Evolutionary conservation across 2,329 filamentous ascomycete genomes (phyloP).

Genomic region (Xylariaceae sp.): DNA sequence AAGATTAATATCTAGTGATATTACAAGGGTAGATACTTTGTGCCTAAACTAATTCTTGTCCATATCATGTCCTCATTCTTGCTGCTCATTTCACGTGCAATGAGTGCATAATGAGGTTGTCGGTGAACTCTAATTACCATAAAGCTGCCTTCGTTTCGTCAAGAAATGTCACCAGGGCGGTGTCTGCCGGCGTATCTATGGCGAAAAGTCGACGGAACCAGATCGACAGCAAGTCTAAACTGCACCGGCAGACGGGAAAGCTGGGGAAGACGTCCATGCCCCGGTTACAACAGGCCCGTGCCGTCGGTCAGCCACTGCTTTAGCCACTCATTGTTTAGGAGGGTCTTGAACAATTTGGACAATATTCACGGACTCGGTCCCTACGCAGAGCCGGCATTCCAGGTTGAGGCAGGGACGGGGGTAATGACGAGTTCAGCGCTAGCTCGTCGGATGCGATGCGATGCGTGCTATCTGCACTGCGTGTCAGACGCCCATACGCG

Average conservation of each 20-base stretch:
- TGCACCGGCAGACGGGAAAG: slow-evolving; percentile 22
- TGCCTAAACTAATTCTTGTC: too few species aligned
- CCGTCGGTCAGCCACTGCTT: slow-evolving; percentile 13
- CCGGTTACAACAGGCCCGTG: slow-evolving; percentile 17
- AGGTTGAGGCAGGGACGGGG: slow-evolving; percentile 20
- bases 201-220: slow-evolving; percentile 24
- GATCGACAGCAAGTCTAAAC: slow-evolving; percentile 13
- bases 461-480: slow-evolving; percentile 23
- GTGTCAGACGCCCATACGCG: slow-evolving; percentile 21
- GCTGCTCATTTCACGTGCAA: too few species aligned
- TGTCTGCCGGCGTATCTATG: slow-evolving; percentile 13
- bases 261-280: slow-evolving; percentile 12
- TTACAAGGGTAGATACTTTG: too few species aligned
- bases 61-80: too few species aligned
- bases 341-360: slow-evolving; percentile 15
- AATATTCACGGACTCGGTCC: slow-evolving; percentile 1
- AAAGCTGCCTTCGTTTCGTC: slow-evolving; percentile 9
- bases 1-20: not conserved
- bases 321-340: slow-evolving; percentile 12
- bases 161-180: slow-evolving; percentile 8
- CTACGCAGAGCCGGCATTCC: slow-evolving; percentile 12
- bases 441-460: slow-evolving; percentile 14
- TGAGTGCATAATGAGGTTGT: not conserved
- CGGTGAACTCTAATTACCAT: not conserved
- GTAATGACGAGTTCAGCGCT: slow-evolving; percentile 8